Evolutionary conservation across 2,329 filamentous ascomycete species (phyloP), one percentile per base, ranked within the genome.

Genomic region (Thelonectria discophora): DNA sequence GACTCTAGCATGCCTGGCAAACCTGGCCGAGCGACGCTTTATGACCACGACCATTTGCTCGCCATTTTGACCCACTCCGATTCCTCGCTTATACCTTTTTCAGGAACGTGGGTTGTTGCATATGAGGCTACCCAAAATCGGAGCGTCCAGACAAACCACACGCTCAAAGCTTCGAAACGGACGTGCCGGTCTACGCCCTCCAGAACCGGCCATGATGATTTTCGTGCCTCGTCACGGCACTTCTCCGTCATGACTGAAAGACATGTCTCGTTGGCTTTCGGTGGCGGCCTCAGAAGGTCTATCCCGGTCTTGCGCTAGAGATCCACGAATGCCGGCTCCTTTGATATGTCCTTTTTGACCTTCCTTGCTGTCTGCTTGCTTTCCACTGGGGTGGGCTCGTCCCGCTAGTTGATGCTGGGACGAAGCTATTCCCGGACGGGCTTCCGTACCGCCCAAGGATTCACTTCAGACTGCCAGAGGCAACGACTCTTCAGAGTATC

Each of bases 41-140:
- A 53, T 21, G 45, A 10, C 32, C 52, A 58, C 37, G 45, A 57
- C 60, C 62, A 62, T 60, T 62, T 63, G 62, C 60, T 60, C 69
- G 50, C 60, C 62, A 62, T 60, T 59, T 59, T 60, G 62, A 60
- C 56, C 69, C 69, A 71, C 65, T 56, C 30, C 27, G 53, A 65
- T 64, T 69, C 63, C 67, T 68, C 69, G 69, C 69, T 70, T 69
- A 57, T 54, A 17, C 63, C 62, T 52, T 55, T 27, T 69, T 66
- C 61, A 69, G 69, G 65, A 69, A 71, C 65, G 59, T 65, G 61
- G 67, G 63, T 63, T 63, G 42, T 59, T 65, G 65, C 62, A 60
- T 32, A 55, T 49, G 37, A 54, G 47, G 46, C 45, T 55, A 54
- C 51, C 50, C 18, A 46, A 42, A 55, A 46, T 17, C 11, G 5